Conservation (phyloP, 371 early-diverging fungal genomes). For the Smittium culicis region DNA sequence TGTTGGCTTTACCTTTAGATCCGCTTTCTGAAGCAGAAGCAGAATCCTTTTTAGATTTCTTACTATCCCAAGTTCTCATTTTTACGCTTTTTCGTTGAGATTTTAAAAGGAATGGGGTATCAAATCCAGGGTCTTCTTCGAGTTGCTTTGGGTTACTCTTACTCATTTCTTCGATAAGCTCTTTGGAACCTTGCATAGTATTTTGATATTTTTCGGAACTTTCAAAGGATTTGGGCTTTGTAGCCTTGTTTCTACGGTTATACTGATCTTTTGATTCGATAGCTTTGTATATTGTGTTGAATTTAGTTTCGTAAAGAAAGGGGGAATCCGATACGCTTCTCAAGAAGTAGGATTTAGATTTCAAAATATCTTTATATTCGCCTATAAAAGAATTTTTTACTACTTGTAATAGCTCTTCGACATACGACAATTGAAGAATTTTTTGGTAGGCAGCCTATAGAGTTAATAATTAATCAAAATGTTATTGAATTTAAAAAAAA, state of each 20-base stretch:
- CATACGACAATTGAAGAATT: conserved; percentile 66
- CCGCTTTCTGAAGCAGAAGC: conserved; percentile 7
- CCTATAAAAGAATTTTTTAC: conserved; percentile 32
- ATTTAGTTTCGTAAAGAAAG: conserved; percentile 33
- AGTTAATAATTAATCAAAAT: not conserved
- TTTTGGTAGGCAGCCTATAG: conserved; percentile 70
- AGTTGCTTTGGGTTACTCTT: conserved; percentile 16
- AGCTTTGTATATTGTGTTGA: conserved; percentile 28
- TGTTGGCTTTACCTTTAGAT: conserved; percentile 31
- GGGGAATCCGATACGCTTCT: conserved; percentile 16
- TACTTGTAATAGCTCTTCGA: conserved; percentile 67
- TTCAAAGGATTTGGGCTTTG: conserved; percentile 65
- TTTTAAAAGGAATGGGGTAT: conserved; percentile 15
- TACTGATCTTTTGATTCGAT: conserved; percentile 26
- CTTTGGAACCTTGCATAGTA: conserved; percentile 49
- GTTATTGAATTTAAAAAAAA: too few relatives aligned
- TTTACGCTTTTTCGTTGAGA: not conserved
- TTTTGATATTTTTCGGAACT: conserved; percentile 65
- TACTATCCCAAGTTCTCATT: conserved; percentile 10
- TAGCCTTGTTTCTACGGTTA: conserved; percentile 14
- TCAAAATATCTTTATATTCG: not conserved
- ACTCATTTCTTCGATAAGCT: conserved; percentile 47
- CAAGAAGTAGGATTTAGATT: conserved; percentile 12
- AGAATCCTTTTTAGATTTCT: conserved; percentile 6
- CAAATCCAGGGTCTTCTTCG: not conserved